Evolutionary conservation across 2,329 filamentous ascomycete genomes (phyloP), one percentile per base, ranked within the genome.

Genomic region (Pestalotiopsis fici): DNA sequence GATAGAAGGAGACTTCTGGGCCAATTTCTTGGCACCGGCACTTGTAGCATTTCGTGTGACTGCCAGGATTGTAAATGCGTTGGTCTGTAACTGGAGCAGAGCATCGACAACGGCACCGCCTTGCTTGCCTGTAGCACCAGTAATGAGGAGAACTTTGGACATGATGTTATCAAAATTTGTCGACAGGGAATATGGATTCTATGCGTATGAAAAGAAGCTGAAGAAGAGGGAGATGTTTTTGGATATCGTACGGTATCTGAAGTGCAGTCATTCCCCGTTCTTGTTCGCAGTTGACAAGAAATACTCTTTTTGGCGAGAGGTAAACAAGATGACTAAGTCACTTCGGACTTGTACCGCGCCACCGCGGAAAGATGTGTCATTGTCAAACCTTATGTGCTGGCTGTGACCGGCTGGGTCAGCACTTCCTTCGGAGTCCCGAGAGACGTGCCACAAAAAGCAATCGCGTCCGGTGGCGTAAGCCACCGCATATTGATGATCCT

Each of bases 31-130:
- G 1, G 88, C 86, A 0, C 77, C 76, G 0, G 77, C 21, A 2
- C 85, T 87, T 9, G 77, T 74, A 1, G 81, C 69, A 69, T 90
- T 82, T 64, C 89, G 85, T 3, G 89, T 91, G 2, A 90, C 80
- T 21, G 88, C 89, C 59, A 90, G 81, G 66, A 91, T 87, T 37
- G 63, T 75, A 57, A 74, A 73, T 0, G 70, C 67, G 64, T 68
- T 65, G 27, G 21, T 23, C 13, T 68, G 67, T 18, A 59, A 75
- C 59, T 70, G 69, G 15, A 85, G 75, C 39, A 86, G 77, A 5
- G 80, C 79, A 61, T 79, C 74, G 65, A 85, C 77, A 6, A 83
- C 79, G 56, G 80, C 78, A 25, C 81, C 77, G 27, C 83, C 84
- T 72, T 86, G 84, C 43, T 83, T 82, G 57, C 83, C 84, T 0